Evolutionary conservation across 2,329 filamentous ascomycete species (phyloP).

Genomic region (Cercospora berteroae): DNA sequence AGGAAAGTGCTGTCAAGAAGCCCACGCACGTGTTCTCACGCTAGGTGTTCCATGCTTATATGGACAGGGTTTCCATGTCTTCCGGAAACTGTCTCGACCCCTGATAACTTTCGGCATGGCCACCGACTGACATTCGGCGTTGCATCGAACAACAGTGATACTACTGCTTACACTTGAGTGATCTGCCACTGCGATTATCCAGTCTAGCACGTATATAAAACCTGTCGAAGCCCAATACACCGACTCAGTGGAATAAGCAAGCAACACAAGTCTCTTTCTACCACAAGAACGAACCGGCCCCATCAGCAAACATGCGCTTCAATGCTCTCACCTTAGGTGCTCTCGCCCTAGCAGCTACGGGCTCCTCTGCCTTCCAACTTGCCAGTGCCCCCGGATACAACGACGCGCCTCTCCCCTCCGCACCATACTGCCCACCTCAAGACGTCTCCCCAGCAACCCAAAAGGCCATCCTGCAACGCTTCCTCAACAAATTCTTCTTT

Average conservation of each 20-base stretch:
- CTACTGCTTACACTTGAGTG: background rate
- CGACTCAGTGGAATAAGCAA: background rate
- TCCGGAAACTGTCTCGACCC: background rate
- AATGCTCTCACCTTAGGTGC: background rate
- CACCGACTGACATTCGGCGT: background rate
- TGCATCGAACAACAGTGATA: background rate
- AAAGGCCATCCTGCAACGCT: background rate
- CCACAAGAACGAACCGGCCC: background rate
- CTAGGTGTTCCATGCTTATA: background rate
- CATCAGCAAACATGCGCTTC: background rate
- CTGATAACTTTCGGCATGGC: background rate
- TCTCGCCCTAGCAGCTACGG: background rate
- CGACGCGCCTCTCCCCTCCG: background rate
- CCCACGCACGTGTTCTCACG: background rate
- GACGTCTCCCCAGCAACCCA: background rate
- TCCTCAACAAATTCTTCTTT: constrained; percentile 2
- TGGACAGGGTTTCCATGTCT: background rate
- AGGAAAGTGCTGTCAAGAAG: background rate
- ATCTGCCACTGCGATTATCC: background rate
- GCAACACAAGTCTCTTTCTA: background rate
- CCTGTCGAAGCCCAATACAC: background rate
- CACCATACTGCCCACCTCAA: background rate
- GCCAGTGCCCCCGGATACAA: background rate
- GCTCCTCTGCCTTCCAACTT: background rate
- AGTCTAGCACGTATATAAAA: background rate